Base-by-base conservation (phyloP, 768 basidiomycete genomes). In the Suillus occidentalis region DNA sequence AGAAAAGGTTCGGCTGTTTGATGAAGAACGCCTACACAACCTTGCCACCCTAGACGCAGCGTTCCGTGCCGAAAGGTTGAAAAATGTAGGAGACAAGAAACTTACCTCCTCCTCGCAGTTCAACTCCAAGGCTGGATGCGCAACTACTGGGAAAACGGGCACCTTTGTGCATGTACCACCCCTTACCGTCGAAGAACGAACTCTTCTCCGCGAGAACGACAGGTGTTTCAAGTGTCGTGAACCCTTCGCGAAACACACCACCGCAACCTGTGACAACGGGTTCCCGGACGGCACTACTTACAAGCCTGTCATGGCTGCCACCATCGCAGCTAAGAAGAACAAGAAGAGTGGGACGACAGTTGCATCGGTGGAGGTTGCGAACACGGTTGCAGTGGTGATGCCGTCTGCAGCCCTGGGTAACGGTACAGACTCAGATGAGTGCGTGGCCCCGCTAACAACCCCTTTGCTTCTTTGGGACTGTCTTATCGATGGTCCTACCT, bases 1-100 rank as follows among this genome's bases (percentile, higher is more conserved):
- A 2, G 20, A 45, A 20, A 45, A 45, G 43, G n/a, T 20, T 4
- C 8, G 43, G 0, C 43, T 45, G 20, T 20, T 45, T 0, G 43
- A 45, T 9, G 43, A 45, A 45, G n/a, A 45, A n/a, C 4, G 9
- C 8, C 43, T 45, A 4, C 8, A 8, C 1, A 9, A 7, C 4
- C 6, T 16, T 0, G 20, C 18, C 20, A 45, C 20, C 43, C 2
- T 28, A 1, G 28, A 28, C 1, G 28, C 28, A 2, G 28, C 28
- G 28, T 16, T 45, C 20, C 2, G 18, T 4, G 43, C 20, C 4
- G 43, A 45, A 1, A 8, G 9, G 8, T 8, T 45, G 14, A 40
- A n/a, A 0, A n/a, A 8, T 12, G 6, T 9, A 4, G 20, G 20
- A 8, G 20, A 45, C 0, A 45, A n/a, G 3, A 45, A n/a, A 3